Conservation (phyloP, 805 yeast species). For the Hanseniaspora thailandica region DNA sequence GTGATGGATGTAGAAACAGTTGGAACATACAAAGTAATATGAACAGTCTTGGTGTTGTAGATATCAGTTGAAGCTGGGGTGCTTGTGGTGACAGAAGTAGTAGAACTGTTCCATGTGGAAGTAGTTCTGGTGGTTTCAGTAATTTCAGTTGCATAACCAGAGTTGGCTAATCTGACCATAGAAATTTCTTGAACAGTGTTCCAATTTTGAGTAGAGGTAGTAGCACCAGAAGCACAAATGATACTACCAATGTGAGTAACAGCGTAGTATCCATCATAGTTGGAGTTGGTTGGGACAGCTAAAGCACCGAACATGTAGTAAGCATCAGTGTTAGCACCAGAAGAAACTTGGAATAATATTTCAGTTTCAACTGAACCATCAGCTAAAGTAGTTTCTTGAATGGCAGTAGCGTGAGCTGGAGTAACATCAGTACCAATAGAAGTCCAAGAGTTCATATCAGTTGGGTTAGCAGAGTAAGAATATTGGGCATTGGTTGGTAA, state of each 20-base stretch:
- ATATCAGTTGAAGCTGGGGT: conserved; percentile 9
- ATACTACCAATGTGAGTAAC: conserved; percentile 20
- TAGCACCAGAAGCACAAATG: conserved; percentile 16
- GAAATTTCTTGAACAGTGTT: conserved; percentile 19
- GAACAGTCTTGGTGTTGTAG: conserved; percentile 3
- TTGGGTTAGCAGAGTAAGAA: conserved; percentile 3
- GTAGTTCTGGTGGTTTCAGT: conserved; percentile 15
- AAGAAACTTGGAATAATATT: not conserved
- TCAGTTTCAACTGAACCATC: conserved; percentile 18
- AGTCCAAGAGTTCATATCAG: conserved; percentile 18
- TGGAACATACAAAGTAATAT: conserved; percentile 12
- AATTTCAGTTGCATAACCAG: conserved; percentile 10
- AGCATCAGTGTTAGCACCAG: not conserved
- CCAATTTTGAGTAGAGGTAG: conserved; percentile 17
- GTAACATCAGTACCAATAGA: conserved; percentile 21
- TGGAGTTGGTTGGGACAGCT: conserved; percentile 17
- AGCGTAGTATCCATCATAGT: conserved; percentile 17
- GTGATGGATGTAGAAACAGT: not conserved
- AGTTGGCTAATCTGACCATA: conserved; percentile 14
- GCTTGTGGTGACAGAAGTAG: conserved; percentile 6
- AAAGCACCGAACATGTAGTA: conserved; percentile 18
- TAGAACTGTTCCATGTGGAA: conserved; percentile 8
- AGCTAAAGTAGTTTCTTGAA: conserved; percentile 14
- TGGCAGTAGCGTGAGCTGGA: conserved; percentile 12
- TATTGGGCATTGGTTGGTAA: conserved; percentile 10